These are phyloP conservation scores for Cystobasidium ongulense DNA, from an alignment of 768 basidiomycete genomes.

Conservation along the genomic window DNA sequence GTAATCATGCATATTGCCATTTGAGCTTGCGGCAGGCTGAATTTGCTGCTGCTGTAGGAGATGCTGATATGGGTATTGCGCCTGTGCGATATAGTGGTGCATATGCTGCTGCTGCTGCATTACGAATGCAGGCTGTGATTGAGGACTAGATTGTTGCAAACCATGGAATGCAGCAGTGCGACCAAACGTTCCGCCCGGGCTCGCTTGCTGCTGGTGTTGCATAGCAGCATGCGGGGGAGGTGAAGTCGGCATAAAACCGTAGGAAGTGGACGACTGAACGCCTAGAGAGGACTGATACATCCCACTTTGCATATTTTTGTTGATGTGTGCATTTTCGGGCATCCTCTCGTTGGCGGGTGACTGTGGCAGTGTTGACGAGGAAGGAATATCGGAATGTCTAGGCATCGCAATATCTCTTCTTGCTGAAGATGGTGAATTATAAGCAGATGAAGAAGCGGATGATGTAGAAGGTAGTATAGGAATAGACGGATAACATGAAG, in stretches of 20 bases:
- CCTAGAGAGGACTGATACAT: not conserved
- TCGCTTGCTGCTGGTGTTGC: not conserved
- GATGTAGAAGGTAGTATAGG: not conserved
- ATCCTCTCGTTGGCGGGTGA: not conserved
- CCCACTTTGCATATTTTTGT: not conserved
- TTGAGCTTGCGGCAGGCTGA: not conserved
- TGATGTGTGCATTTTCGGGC: not conserved
- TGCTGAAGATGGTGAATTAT: not conserved
- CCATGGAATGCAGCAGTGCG: not conserved
- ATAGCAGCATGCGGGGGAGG: not conserved
- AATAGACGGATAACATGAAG: not conserved
- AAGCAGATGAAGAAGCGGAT: not conserved
- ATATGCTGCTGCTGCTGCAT: slow-evolving; percentile 9
- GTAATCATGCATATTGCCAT: not conserved
- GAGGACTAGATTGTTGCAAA: not conserved
- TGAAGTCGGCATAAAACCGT: not conserved
- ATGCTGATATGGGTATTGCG: not conserved
- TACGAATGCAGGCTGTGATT: not conserved
- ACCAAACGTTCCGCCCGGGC: not conserved
- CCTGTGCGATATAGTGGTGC: slow-evolving; percentile 5
- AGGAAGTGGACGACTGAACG: not conserved
- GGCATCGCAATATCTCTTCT: not conserved
- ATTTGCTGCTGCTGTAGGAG: slow-evolving; percentile 26
- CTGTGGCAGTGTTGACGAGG: not conserved
- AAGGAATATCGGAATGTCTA: not conserved